Conservation (phyloP, 2,329 filamentous ascomycete species). For the Aspergillus sp. region DNA sequence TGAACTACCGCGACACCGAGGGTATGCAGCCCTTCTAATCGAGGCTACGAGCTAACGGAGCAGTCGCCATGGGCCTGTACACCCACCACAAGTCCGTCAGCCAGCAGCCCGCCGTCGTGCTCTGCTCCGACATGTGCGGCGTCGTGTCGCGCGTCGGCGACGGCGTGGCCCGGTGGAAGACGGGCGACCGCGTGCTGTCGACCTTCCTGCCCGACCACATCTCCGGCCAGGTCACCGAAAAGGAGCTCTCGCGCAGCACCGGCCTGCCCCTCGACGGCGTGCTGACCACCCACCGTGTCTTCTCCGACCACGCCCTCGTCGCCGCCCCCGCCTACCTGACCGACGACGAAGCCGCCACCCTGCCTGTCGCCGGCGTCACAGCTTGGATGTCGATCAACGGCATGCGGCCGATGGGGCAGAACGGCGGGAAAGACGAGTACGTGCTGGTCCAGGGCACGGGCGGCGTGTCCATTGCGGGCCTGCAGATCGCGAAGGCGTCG, state of each 20-base stretch:
- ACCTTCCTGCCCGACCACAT: conserved; percentile 50
- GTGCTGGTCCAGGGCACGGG: conserved; percentile 49
- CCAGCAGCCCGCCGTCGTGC: conserved; percentile 42
- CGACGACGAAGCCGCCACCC: conserved; percentile 31
- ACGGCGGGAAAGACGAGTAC: conserved; percentile 38
- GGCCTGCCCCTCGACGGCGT: conserved; percentile 49
- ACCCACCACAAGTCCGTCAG: conserved; percentile 52
- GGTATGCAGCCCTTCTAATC: conserved; percentile 8
- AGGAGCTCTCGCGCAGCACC: conserved; percentile 48
- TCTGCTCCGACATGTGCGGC: conserved; percentile 63
- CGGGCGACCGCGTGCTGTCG: conserved; percentile 57
- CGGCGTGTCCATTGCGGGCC: conserved; percentile 37
- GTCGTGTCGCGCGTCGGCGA: conserved; percentile 44
- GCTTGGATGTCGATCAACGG: conserved; percentile 43
- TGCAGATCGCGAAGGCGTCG: conserved; percentile 41
- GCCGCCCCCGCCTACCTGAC: conserved; percentile 30
- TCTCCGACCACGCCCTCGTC: conserved; percentile 33
- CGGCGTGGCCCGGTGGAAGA: conserved; percentile 40
- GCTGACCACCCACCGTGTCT: conserved; percentile 34
- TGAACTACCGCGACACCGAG: conserved; percentile 46
- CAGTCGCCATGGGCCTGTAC: conserved; percentile 58
- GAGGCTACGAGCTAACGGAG: conserved; percentile 1
- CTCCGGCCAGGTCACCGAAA: conserved; percentile 49
- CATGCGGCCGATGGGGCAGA: conserved; percentile 31
- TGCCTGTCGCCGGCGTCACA: conserved; percentile 41